These are phyloP conservation scores for Alternaria dauci DNA, from an alignment of 2,329 filamentous ascomycete species.

Conservation along the genomic window DNA sequence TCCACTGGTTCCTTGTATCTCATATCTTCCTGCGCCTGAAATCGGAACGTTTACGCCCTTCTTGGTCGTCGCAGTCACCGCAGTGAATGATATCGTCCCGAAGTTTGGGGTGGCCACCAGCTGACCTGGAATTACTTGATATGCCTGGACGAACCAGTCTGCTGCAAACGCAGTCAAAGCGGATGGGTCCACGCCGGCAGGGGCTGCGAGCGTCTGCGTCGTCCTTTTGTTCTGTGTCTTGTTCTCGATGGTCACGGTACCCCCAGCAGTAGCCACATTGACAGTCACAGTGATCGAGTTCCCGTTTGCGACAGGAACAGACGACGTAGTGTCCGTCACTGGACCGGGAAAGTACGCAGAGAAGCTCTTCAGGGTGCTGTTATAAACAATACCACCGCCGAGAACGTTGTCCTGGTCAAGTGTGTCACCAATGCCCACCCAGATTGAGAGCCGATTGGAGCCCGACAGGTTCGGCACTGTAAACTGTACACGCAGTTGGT, in stretches of 20 bases:
- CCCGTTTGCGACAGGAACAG: slow-evolving; percentile 29
- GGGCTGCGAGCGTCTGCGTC: slow-evolving; percentile 26
- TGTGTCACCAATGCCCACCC: slow-evolving; percentile 36
- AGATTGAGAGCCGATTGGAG: slow-evolving; percentile 32
- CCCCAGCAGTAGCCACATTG: slow-evolving; percentile 18
- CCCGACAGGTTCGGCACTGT: slow-evolving; percentile 32
- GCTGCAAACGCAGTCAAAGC: slow-evolving; percentile 29
- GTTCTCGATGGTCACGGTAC: slow-evolving; percentile 37
- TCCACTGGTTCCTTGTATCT: slow-evolving; percentile 38
- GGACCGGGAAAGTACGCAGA: slow-evolving; percentile 31
- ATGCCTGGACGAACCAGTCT: slow-evolving; percentile 38
- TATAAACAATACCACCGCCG: slow-evolving; percentile 33
- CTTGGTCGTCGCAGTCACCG: slow-evolving; percentile 26
- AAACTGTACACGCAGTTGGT: slow-evolving; percentile 16
- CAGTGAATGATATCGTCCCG: slow-evolving; percentile 33
- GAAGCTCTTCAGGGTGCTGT: slow-evolving; percentile 30
- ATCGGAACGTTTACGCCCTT: slow-evolving; percentile 26
- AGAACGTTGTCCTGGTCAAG: slow-evolving; percentile 33
- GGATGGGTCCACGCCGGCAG: slow-evolving; percentile 20
- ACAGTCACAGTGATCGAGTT: slow-evolving; percentile 33
- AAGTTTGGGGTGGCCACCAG: slow-evolving; percentile 32
- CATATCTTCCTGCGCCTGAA: slow-evolving; percentile 31
- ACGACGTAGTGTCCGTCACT: slow-evolving; percentile 27
- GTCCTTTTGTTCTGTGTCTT: slow-evolving; percentile 32
- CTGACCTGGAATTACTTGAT: slow-evolving; percentile 32